A percentile compares a stretch with the other conserved stretches of the same genome.
phyloP scores from a whole-genome alignment of 768 basidiomycete species.

The Trametes cubensis region DNA sequence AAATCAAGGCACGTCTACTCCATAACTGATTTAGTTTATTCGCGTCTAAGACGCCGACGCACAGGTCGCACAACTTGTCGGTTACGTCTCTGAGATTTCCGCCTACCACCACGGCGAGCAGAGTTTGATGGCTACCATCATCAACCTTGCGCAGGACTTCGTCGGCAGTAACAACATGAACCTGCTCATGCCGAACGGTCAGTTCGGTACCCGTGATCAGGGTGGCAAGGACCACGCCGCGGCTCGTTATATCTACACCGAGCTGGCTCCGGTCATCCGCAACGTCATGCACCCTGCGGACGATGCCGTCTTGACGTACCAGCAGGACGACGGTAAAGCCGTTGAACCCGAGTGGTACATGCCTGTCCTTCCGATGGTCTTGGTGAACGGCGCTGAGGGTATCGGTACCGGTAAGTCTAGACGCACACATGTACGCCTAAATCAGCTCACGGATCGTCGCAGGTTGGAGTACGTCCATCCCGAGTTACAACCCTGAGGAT shows the following conservation, averaged over 20 bases:
- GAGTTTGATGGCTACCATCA: conserved; percentile 85
- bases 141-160: conserved; percentile 91
- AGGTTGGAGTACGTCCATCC: conserved; percentile 96
- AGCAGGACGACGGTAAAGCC: conserved; percentile 75
- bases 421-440: background rate
- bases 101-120: conserved; percentile 97
- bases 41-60: background rate
- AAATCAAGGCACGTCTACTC: conserved; percentile 70
- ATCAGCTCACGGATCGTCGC: background rate
- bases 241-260: conserved; percentile 94
- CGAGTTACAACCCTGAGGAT: conserved; percentile 90
- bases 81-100: conserved; percentile 92
- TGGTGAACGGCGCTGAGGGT: conserved; percentile 95
- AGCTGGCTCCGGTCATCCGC: conserved; percentile 72
- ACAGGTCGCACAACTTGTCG: conserved; percentile 91
- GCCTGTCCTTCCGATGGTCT: conserved; percentile 83
- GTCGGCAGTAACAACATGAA: conserved; percentile 97
- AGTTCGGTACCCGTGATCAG: conserved; percentile 91
- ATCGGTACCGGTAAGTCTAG: conserved; percentile 83
- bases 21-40: too few species aligned
- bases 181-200: conserved; percentile 83
- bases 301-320: conserved; percentile 80
- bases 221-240: conserved; percentile 98
- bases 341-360: conserved; percentile 97
- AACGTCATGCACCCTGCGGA: conserved; percentile 81